These are phyloP conservation scores for Fusarium sublunatum DNA, from an alignment of 2,329 filamentous ascomycete species.

Conservation along the genomic window DNA sequence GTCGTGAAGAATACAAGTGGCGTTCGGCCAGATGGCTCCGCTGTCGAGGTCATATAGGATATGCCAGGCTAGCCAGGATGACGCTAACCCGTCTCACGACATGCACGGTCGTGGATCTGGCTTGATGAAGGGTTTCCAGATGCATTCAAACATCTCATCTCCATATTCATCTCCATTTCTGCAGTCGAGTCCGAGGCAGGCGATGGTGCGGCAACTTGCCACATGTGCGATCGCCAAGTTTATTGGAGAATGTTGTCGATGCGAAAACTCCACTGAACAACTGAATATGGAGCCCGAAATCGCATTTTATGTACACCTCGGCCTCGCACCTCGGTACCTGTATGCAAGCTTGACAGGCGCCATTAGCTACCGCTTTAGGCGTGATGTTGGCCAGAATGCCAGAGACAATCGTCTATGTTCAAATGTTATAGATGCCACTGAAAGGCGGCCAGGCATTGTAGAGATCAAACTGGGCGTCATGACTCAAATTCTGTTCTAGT, in stretches of 20 bases:
- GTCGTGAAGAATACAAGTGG: conserved; percentile 42
- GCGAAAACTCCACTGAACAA: conserved; percentile 16
- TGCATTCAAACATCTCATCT: conserved; percentile 29
- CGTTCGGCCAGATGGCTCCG: conserved; percentile 42
- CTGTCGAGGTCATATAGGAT: conserved; percentile 31
- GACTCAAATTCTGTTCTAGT: conserved; percentile 17
- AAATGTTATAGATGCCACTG: neutral
- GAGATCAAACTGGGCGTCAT: conserved; percentile 14
- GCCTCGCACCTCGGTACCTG: conserved; percentile 4
- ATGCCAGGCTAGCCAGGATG: conserved; percentile 40
- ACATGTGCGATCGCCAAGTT: conserved; percentile 17
- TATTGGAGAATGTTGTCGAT: conserved; percentile 14
- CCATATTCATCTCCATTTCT: conserved; percentile 27
- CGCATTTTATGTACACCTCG: conserved; percentile 16
- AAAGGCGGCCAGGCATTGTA: neutral
- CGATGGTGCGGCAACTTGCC: conserved; percentile 23
- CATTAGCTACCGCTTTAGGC: neutral
- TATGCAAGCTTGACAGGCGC: neutral
- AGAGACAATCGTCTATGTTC: neutral
- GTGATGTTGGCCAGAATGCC: neutral
- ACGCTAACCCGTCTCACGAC: conserved; percentile 32
- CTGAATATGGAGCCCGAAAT: conserved; percentile 21
- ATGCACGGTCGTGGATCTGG: conserved; percentile 37
- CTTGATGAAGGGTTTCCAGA: conserved; percentile 38
- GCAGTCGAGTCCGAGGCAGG: conserved; percentile 8